Conservation (phyloP, 2,329 filamentous ascomycete species). For the Fusarium azukiicola region DNA sequence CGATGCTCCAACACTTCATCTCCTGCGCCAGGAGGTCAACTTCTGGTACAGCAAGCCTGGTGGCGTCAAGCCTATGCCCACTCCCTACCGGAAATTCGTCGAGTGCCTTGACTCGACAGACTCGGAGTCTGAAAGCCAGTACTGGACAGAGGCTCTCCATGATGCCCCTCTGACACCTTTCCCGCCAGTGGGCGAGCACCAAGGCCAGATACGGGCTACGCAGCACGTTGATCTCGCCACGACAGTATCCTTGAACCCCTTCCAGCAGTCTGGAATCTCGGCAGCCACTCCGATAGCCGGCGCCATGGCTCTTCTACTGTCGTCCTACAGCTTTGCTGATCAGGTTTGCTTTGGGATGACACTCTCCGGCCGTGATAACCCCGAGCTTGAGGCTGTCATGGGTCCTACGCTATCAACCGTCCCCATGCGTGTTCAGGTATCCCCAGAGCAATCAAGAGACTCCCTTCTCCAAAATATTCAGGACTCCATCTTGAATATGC, state of each 20-base stretch:
- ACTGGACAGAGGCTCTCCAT: background rate
- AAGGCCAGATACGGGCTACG: background rate
- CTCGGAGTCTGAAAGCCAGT: background rate
- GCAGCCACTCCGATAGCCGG: background rate
- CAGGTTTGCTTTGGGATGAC: slow-evolving; percentile 8
- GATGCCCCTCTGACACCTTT: background rate
- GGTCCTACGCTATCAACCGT: background rate
- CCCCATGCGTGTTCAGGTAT: background rate
- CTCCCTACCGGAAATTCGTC: background rate
- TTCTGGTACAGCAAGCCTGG: background rate
- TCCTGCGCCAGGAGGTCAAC: background rate
- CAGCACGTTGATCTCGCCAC: background rate
- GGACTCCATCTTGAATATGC: background rate
- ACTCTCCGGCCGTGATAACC: background rate
- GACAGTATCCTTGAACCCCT: background rate
- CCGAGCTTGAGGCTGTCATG: background rate
- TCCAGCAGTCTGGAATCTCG: background rate
- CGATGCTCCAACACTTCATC: background rate
- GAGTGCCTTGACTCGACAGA: background rate
- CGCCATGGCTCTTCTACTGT: background rate
- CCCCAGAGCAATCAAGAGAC: background rate
- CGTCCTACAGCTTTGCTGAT: background rate
- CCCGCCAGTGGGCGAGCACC: background rate
- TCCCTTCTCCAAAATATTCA: background rate
- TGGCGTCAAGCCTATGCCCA: background rate